Evolutionary conservation across 441 rosid species (phyloP).

Genomic region (Syzygium malaccense): DNA sequence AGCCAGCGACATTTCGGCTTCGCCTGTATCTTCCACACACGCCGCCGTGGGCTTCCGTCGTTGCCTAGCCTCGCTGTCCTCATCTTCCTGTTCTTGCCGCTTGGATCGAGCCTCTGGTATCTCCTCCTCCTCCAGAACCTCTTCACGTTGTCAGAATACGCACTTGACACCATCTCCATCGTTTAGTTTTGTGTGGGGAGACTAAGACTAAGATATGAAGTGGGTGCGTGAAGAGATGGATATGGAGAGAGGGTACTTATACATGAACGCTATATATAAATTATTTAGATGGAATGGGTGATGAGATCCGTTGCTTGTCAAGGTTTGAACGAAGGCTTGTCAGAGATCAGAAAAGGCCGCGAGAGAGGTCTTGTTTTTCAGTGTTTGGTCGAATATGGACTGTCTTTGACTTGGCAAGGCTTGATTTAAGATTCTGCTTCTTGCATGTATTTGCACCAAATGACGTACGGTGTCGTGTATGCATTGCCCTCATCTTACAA

Average conservation of each 20-base stretch:
- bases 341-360: neutral
- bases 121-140: neutral
- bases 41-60: accelerated
- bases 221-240: neutral
- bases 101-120: neutral
- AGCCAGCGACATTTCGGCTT: neutral
- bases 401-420: neutral
- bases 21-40: neutral
- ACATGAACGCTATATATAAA: neutral
- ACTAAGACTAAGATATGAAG: neutral
- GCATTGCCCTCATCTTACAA: neutral
- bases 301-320: neutral
- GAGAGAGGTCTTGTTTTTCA: neutral
- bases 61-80: neutral
- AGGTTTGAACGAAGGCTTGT: neutral
- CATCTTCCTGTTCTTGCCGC: neutral
- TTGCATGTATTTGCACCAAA: neutral
- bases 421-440: neutral
- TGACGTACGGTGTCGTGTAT: neutral
- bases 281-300: neutral
- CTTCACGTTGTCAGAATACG: neutral
- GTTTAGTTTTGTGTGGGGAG: neutral
- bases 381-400: neutral
- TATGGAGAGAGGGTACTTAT: neutral
- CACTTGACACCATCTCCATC: neutral